These are phyloP conservation scores for Heliamphora pulchella DNA, from an alignment of 179 eudicot species.

Conservation along the genomic window DNA sequence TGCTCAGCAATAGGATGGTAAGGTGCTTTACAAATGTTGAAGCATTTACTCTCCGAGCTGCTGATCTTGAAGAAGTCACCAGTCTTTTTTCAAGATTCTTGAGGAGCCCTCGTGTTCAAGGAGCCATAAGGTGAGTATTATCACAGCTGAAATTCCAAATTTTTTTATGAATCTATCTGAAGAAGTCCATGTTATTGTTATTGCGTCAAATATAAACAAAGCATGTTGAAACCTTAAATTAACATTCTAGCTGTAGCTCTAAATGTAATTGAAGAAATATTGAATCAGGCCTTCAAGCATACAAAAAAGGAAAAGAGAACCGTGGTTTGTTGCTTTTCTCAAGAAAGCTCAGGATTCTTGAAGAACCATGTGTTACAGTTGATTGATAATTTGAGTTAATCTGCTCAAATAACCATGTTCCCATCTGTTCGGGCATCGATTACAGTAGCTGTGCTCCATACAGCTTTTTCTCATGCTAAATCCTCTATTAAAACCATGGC, in stretches of 20 bases:
- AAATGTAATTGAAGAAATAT: neutral
- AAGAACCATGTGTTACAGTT: no score
- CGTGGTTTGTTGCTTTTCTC: no score
- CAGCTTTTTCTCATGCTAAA: no score
- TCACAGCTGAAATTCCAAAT: neutral
- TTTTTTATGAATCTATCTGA: neutral
- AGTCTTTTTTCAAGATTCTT: conserved; percentile 55
- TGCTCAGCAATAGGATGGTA: conserved; percentile 51
- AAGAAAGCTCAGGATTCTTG: no score
- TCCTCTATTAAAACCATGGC: no score
- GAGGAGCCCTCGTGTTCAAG: conserved; percentile 54
- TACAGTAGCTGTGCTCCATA: no score
- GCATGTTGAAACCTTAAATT: conserved; percentile 1
- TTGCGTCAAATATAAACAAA: neutral
- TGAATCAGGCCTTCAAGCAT: no score
- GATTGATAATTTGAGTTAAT: no score
- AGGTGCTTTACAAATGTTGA: conserved; percentile 72
- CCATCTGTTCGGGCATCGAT: no score
- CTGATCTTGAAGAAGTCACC: conserved; percentile 77
- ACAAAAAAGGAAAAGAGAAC: no score
- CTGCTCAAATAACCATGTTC: no score
- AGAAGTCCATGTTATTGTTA: neutral
- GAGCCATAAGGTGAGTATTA: conserved; percentile 49
- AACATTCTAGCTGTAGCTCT: neutral
- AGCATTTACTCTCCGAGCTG: conserved; percentile 58